A percentile compares a stretch with the other conserved stretches of the same genome.
These are phyloP conservation scores for Colletotrichum agaves DNA, from an alignment of 2,329 filamentous ascomycete genomes.

Conservation along the genomic window DNA sequence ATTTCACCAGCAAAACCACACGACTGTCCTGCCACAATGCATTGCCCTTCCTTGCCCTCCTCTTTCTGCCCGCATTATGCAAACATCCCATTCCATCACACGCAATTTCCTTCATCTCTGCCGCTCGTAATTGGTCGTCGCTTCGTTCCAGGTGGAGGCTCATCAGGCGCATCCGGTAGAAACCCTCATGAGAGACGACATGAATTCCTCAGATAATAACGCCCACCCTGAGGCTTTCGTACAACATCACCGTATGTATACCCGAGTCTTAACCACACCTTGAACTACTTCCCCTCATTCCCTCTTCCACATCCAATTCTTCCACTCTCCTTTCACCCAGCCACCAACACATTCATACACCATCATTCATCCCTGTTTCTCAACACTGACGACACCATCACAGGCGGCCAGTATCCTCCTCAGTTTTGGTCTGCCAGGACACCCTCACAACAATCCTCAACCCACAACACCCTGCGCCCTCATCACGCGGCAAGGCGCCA, in stretches of 20 bases:
- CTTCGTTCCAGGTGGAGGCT: constrained; percentile 24
- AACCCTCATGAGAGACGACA: constrained; percentile 19
- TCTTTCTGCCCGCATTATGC: constrained; percentile 23
- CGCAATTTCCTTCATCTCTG: background rate
- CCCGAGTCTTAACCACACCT: constrained; percentile 2
- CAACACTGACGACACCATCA: constrained; percentile 36
- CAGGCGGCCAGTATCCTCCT: constrained; percentile 38
- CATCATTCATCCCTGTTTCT: constrained; percentile 8
- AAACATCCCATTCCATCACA: constrained; percentile 21
- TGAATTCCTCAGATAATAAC: constrained; percentile 27
- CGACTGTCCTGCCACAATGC: constrained; percentile 24
- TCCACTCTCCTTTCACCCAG: constrained; percentile 3
- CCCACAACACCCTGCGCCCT: constrained; percentile 37
- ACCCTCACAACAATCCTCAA: constrained; percentile 39
- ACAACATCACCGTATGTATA: constrained; percentile 30
- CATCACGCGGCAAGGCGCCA: constrained; percentile 33
- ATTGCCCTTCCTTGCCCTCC: background rate
- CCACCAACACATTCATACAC: background rate
- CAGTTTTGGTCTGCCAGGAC: constrained; percentile 39
- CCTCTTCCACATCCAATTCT: background rate
- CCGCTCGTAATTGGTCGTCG: constrained; percentile 21
- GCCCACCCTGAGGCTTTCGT: constrained; percentile 19
- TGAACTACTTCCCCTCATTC: background rate
- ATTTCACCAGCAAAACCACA: constrained; percentile 30
- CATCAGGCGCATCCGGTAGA: constrained; percentile 19